Evolutionary conservation across 768 basidiomycete species (phyloP), one percentile per base, ranked within the genome.

Genomic region (Calocybe indica): DNA sequence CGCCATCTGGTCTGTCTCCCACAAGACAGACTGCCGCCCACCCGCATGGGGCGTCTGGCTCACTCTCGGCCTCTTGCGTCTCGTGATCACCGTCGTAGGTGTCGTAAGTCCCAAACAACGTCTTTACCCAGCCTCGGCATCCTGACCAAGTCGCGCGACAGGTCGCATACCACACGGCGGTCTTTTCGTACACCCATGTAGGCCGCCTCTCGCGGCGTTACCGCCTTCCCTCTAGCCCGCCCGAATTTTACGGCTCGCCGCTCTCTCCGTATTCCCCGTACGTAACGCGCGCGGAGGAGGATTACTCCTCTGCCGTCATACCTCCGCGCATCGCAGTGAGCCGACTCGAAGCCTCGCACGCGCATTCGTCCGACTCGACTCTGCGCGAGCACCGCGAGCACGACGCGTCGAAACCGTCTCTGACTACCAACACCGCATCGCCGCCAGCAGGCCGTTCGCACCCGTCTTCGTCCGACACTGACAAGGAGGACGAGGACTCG

Each of bases 31-130:
- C 46, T 61, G 42, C n/a, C 40, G 55, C 34, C 63, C 70, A 4
- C 66, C 71, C 5, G 48, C 70, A 1, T 81, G 78, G 72, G 64
- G 68, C 1, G 62, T 66, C 6, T 88, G 84, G 85, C 57, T 83
- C 14, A 65, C 66, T 37, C 68, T 80, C 7, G 70, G 80, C 0
- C 53, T 74, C 40, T 46, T 79, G 42, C 79, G 87, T 36, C 61
- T 85, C 31, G 56, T 72, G 7, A 41, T 85, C 15, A 87, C 85
- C 1, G 49, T 68, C 36, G 50, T 65, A 28, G 54, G 82, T 42
- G 61, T 79, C 46, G 86, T 88, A 56, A 61, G 85, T 73, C 7
- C 22, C 22, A 22, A 22, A 3, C 31, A 30, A 45, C 13, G 10
- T 7, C 14, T 32, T 34, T 30, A 44, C 31, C 29, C 45, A 9